Percentiles rank a stretch among this genome's conserved stretches.
phyloP scores from a whole-genome alignment of 2,329 filamentous ascomycete genomes.

The Macrophomina tecta region DNA sequence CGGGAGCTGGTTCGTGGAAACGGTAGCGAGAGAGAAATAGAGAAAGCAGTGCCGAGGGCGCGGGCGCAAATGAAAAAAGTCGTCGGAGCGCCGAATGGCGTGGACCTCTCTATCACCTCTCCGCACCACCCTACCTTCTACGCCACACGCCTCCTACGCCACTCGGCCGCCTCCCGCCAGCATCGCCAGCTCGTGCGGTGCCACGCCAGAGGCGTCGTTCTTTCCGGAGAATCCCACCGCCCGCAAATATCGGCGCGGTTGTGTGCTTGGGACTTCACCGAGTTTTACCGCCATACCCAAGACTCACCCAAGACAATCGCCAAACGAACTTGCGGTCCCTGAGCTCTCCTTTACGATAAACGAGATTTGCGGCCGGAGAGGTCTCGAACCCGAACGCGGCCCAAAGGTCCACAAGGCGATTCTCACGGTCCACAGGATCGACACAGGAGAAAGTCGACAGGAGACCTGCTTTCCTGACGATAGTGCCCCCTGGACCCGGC shows the following conservation, averaged over 20 bases:
- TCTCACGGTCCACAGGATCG: slow-evolving; percentile 4
- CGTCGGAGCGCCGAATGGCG: background rate
- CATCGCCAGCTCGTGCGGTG: background rate
- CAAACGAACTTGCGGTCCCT: too few relatives aligned
- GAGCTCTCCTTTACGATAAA: too few relatives aligned
- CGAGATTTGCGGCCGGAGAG: too few relatives aligned
- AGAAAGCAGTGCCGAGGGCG: background rate
- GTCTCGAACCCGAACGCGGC: background rate
- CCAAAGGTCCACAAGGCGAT: background rate
- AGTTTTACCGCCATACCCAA: too few relatives aligned
- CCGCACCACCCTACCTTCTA: background rate
- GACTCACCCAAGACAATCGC: background rate
- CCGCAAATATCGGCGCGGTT: background rate
- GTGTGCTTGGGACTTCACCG: background rate
- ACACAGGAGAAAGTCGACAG: slow-evolving; percentile 5
- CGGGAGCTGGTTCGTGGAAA: too few relatives aligned
- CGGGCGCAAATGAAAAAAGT: background rate
- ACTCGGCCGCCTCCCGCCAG: background rate
- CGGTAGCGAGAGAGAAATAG: too few relatives aligned
- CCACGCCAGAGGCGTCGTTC: background rate
- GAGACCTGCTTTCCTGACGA: background rate
- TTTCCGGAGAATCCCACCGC: background rate
- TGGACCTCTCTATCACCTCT: background rate
- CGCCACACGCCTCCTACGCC: background rate
- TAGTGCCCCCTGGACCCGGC: background rate